Evolutionary conservation across 371 early-diverging fungal genomes (phyloP).

Genomic region (Coemansia sp.): DNA sequence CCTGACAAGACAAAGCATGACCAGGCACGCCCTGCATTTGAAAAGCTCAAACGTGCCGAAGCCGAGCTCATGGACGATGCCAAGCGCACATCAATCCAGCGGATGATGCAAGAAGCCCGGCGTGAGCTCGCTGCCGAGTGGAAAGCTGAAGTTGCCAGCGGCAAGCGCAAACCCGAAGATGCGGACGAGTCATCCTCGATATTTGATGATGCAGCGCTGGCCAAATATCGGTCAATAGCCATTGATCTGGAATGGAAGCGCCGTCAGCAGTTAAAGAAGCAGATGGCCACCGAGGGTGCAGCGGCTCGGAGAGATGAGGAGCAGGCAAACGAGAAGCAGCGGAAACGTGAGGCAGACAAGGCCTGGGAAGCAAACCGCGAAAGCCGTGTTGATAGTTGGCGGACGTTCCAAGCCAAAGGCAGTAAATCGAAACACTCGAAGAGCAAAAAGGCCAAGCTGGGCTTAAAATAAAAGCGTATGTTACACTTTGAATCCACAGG

Average conservation of each 20-base stretch:
- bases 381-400: slow-evolving; percentile 61
- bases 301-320: slow-evolving; percentile 48
- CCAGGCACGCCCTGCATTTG: slow-evolving; percentile 80
- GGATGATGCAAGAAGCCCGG: slow-evolving; percentile 67
- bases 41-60: slow-evolving; percentile 82
- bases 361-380: slow-evolving; percentile 68
- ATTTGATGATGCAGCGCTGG: slow-evolving; percentile 26
- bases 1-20: slow-evolving; percentile 86
- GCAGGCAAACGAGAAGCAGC: slow-evolving; percentile 55
- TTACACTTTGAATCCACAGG: no score
- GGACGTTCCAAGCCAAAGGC: slow-evolving; percentile 33
- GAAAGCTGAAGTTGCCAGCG: background rate
- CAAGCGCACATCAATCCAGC: slow-evolving; percentile 59
- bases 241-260: slow-evolving; percentile 48
- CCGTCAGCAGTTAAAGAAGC: slow-evolving; percentile 60
- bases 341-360: slow-evolving; percentile 67
- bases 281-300: slow-evolving; percentile 69
- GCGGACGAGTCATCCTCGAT: background rate
- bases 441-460: slow-evolving; percentile 4
- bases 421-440: slow-evolving; percentile 33
- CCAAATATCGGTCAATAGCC: slow-evolving; percentile 33
- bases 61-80: slow-evolving; percentile 69
- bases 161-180: background rate
- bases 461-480: background rate
- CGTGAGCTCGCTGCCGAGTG: slow-evolving; percentile 34